These are phyloP conservation scores for Karstenula rhodostoma DNA, from an alignment of 2,329 filamentous ascomycete genomes.

Conservation along the genomic window DNA sequence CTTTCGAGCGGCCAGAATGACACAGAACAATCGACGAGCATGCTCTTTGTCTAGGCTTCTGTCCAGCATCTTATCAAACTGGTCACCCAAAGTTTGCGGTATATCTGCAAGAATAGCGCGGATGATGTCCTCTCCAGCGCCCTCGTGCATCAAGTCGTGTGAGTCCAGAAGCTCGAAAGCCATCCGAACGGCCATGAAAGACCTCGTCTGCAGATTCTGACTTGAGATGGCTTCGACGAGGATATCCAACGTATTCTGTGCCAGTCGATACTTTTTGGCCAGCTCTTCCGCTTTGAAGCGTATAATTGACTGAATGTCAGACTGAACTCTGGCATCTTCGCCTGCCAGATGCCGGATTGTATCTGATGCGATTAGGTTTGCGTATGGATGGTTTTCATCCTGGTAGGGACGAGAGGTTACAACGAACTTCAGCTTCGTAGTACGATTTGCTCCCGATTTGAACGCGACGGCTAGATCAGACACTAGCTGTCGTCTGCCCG, in stretches of 20 bases:
- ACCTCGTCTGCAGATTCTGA: conserved; percentile 7
- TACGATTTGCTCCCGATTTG: not conserved
- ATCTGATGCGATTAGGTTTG: not conserved
- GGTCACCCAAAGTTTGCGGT: conserved; percentile 7
- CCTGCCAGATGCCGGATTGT: conserved; percentile 9
- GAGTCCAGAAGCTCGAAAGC: conserved; percentile 12
- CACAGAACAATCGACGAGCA: conserved; percentile 9
- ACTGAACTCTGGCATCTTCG: conserved; percentile 7
- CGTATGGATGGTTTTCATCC: conserved; percentile 7
- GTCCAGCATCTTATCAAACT: conserved; percentile 11
- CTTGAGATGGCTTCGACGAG: conserved; percentile 2
- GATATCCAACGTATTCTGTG: not conserved
- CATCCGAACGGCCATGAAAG: conserved; percentile 11
- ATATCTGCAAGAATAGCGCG: conserved; percentile 6
- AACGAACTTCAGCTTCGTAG: conserved; percentile 1
- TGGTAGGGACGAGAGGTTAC: conserved; percentile 11
- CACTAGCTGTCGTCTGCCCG: conserved; percentile 6
- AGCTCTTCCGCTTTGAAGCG: conserved; percentile 11
- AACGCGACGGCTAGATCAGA: conserved; percentile 2
- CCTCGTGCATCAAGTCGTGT: not conserved
- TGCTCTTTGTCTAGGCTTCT: conserved; percentile 9
- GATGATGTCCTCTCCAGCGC: not conserved
- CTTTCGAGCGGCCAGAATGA: conserved; percentile 10
- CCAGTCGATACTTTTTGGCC: conserved; percentile 1
- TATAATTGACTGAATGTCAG: conserved; percentile 9